Base-by-base conservation (phyloP, 805 yeast species). In the Wickerhamiella azyma region DNA sequence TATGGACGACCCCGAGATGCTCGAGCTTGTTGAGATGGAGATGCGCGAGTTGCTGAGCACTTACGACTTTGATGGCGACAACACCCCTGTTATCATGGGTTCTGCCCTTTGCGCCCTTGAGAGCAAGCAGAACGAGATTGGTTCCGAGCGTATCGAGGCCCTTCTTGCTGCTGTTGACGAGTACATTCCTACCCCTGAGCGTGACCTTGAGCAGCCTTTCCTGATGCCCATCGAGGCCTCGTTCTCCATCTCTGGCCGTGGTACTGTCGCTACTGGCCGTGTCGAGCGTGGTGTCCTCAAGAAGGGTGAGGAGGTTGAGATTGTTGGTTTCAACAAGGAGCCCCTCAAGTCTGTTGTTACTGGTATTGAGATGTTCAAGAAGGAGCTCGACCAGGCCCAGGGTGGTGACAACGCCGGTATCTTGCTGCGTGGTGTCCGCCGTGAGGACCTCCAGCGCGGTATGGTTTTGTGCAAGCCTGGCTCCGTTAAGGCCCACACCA, bases 401-500 rank as follows among this genome's bases (percentile, higher is more conserved):
- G 98, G 96, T 62, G 98, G 98, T 75, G 98, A 92, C 72, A 92
- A 94, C 69, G 94, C 95, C 66, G 98, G 98, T 71, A 78, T 92
- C 59, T 74, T 92, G 66, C 76, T 92, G 66, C 86, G 98, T 76
- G 97, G 97, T 77, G 77, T 89, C 66, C 88, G 86, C 79, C 85
- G 96, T 74, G 98, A 92, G 61, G 94, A 92, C 64, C 74, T 92
- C 59, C 75, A 76, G 68, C 84, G 98, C 73, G 98, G 98, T 72
- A 89, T 89, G 97, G 94, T 92, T 57, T 71, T 86, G 59, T 82
- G 94, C 64, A 88, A 86, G 74, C 88, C 94, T 60, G 89, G 85
- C 55, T 70, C 94, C 54, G 84, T 89, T 60, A 78, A 82, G 68
- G 83, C 97, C 51, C 94, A 88, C 79, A 79, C 81, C 66, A 86